Percentiles rank a stretch among this genome's conserved stretches.
Evolutionary conservation across 2,329 filamentous ascomycete species (phyloP).

Genomic region (Truncatella angustata): DNA sequence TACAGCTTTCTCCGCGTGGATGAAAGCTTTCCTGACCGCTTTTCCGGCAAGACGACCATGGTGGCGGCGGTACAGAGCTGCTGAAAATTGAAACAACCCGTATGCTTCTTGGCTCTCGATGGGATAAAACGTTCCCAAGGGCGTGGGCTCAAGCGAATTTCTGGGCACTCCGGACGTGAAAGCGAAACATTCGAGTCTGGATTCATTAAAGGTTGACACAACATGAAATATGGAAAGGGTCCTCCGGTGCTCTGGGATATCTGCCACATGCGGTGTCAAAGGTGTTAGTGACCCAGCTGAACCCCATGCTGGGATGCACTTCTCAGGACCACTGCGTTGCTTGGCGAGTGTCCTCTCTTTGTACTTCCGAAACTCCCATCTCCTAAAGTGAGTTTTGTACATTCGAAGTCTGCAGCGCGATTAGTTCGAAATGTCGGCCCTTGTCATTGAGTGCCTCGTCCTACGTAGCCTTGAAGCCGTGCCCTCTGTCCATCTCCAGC

Average conservation of each 20-base stretch:
- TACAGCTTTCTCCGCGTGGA: not conserved
- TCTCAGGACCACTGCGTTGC: too few species aligned
- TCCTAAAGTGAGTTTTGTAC: not conserved
- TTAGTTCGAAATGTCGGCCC: not conserved
- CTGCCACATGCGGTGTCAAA: not conserved
- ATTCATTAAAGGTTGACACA: not conserved
- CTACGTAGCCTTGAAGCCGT: not conserved
- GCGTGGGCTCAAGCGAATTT: not conserved
- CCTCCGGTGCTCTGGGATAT: not conserved
- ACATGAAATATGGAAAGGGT: not conserved
- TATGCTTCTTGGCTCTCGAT: not conserved
- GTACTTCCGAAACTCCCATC: not conserved
- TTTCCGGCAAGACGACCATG: not conserved
- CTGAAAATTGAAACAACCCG: not conserved
- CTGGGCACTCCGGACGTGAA: not conserved
- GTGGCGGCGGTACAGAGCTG: not conserved
- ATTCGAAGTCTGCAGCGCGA: not conserved
- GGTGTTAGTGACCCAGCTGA: not conserved
- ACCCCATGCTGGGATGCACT: not conserved
- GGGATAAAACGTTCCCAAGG: not conserved
- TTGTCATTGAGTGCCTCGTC: not conserved
- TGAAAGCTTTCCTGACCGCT: not conserved
- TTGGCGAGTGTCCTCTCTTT: too few species aligned
- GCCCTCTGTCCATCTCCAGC: not conserved
- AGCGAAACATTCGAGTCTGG: not conserved